These are phyloP conservation scores for Arctium lappa DNA, from an alignment of 129 eudicot genomes.

Conservation along the genomic window DNA sequence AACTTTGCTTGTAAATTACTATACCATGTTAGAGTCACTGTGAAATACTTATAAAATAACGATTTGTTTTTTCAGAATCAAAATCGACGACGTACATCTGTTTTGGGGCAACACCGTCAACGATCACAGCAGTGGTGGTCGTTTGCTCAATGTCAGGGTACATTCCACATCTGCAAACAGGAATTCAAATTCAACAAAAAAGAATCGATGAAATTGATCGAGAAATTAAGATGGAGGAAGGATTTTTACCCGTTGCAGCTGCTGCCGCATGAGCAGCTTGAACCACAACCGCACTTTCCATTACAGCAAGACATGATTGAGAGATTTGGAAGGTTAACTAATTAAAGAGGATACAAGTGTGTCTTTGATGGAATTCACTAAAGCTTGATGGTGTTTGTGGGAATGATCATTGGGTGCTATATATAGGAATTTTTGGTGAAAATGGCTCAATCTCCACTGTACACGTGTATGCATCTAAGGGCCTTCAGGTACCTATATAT, in stretches of 20 bases:
- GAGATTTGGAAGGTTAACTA: not conserved
- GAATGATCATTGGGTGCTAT: conserved; percentile 17
- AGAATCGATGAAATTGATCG: not conserved
- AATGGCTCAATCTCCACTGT: conserved; percentile 21
- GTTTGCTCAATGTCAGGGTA: conserved; percentile 69
- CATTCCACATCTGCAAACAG: conserved; percentile 62
- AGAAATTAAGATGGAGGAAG: not conserved
- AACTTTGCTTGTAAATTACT: not conserved
- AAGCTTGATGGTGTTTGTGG: conserved; percentile 28
- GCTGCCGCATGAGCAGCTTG: conserved; percentile 74
- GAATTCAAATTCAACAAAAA: not conserved
- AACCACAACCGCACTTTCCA: conserved; percentile 74
- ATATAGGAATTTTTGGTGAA: conserved; percentile 23
- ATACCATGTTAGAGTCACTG: not conserved
- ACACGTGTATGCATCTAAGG: conserved; percentile 42
- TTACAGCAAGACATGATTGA: conserved; percentile 66
- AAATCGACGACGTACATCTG: conserved; percentile 32
- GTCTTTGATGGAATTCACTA: conserved; percentile 8
- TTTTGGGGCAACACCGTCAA: conserved; percentile 62
- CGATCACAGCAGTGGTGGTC: conserved; percentile 39
- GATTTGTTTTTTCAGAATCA: not conserved
- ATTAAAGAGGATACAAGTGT: not conserved
- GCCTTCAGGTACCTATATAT: not conserved
- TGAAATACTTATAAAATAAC: not conserved
- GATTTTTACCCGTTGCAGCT: conserved; percentile 54